Evolutionary conservation across 768 basidiomycete species (phyloP), one percentile per base, ranked within the genome.

Genomic region (Coprinopsis sp.): DNA sequence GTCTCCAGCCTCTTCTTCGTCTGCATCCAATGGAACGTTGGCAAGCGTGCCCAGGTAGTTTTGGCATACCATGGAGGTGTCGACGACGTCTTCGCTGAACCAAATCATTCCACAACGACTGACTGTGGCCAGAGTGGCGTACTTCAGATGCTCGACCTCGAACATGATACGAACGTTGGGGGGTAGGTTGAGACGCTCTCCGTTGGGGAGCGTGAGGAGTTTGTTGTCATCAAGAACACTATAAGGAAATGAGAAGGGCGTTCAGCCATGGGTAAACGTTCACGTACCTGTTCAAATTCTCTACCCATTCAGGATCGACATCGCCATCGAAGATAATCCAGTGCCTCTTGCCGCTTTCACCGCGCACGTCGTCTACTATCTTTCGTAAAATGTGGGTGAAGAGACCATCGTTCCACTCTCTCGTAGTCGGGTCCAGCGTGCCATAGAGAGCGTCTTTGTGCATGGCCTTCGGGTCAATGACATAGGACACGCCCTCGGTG

Each of bases 81-180:
- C 86, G 22, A 99, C 82, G 38, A 96, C 83, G 53, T 97, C 93
- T 49, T 97, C 93, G 62, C 93, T 97, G 71, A 99, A 99, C 96
- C 96, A 99, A 57, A 99, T 95, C 96, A 99, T 99, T 63, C 96
- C 96, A 60, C 96, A 99, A 46, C 96, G 94, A 80, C 92, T 96
- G 74, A 99, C 96, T 22, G 96, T 99, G 13, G 96, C 96, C 44
- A 88, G 82, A 3, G 96, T 99, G 0, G 96, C 96, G 63, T 95
- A 99, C 58, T 84, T 87, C 54, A 99, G 79, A 64, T 96, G 92
- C 63, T 98, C 96, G 47, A 98, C 96, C 64, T 99, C 96, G 62
- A 99, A 98, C 92, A 99, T 95, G 64, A 99, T 94, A 44, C 96
- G 86, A 19, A 99, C 93, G 59, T 98, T 98, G 3, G 91, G 79